Conservation (phyloP, 495 filamentous ascomycete species). For the Penicillium lividum region DNA sequence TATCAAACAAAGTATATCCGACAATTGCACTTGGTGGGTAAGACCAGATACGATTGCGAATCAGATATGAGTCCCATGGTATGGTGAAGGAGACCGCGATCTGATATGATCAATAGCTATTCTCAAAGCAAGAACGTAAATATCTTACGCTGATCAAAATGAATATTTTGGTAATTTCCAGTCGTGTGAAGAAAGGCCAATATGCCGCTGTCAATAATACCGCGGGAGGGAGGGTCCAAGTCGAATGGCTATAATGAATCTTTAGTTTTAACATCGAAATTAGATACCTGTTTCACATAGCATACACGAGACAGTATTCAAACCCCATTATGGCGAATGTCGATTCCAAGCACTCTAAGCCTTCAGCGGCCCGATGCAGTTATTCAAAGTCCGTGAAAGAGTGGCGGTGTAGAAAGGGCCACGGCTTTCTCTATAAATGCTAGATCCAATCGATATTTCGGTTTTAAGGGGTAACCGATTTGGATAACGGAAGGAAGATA, state of each 20-base stretch:
- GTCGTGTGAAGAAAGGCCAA: slow-evolving; percentile 56
- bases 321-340: slow-evolving; percentile 3
- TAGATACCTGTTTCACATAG: slow-evolving; percentile 24
- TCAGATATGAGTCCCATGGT: slow-evolving; percentile 72
- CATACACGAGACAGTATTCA: slow-evolving; percentile 16
- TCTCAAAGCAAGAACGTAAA: background rate
- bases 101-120: slow-evolving; percentile 19
- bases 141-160: slow-evolving; percentile 50
- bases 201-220: slow-evolving; percentile 55
- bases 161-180: slow-evolving; percentile 58
- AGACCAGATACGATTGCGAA: slow-evolving; percentile 64
- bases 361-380: background rate
- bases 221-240: slow-evolving; percentile 66
- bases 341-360: background rate
- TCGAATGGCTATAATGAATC: slow-evolving; percentile 57
- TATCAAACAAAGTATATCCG: slow-evolving; percentile 55
- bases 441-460: background rate
- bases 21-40: slow-evolving; percentile 61
- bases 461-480: background rate
- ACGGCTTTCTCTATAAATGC: background rate
- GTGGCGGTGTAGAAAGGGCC: background rate
- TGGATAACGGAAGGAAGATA: background rate
- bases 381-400: background rate
- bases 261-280: background rate
- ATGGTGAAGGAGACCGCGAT: slow-evolving; percentile 62